phyloP scores from a whole-genome alignment of 78 protist genomes.

The Creolimax fragrantissima region DNA sequence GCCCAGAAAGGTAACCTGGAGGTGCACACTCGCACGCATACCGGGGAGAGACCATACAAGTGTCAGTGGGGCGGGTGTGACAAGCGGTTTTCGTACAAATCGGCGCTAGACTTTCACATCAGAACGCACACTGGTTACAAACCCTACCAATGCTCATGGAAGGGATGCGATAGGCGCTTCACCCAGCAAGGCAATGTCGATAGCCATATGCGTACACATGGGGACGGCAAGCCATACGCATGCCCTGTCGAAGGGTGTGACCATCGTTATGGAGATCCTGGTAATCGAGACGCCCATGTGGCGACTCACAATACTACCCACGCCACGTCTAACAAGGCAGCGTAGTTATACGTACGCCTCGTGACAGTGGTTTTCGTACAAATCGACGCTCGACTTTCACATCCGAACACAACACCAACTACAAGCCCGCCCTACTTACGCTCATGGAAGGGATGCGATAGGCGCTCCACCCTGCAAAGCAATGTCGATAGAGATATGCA shows the following conservation, averaged over 20 bases:
- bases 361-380: conserved; percentile 42
- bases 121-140: not conserved
- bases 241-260: not conserved
- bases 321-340: too few relatives aligned
- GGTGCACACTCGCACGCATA: not conserved
- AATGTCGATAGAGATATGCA: not conserved
- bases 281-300: not conserved
- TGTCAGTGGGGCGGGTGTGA: conserved; percentile 38
- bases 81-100: conserved; percentile 38
- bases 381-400: not conserved
- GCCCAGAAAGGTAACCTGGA: not conserved
- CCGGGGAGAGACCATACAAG: conserved; percentile 2
- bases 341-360: too few relatives aligned
- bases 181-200: not conserved
- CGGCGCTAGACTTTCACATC: conserved; percentile 2
- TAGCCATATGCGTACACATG: not conserved
- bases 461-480: not conserved
- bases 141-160: not conserved
- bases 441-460: not conserved
- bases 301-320: too few relatives aligned
- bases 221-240: not conserved
- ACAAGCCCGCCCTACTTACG: not conserved
- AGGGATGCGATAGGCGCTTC: not conserved
- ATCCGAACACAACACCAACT: not conserved
- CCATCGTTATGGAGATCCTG: not conserved